These are phyloP conservation scores for Pichia sp. DNA, from an alignment of 1,139 yeast species.

Conservation along the genomic window DNA sequence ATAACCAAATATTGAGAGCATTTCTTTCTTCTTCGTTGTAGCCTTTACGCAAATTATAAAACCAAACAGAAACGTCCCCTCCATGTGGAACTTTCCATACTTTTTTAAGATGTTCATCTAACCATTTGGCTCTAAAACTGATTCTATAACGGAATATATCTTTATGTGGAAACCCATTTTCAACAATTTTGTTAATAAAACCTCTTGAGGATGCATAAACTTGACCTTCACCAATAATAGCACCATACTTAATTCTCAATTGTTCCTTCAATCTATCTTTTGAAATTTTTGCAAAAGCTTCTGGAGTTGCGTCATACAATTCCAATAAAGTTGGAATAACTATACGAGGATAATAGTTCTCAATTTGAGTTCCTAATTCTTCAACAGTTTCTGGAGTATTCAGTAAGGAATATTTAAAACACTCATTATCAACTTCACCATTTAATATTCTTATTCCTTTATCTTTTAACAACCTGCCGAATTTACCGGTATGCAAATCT, in stretches of 20 bases:
- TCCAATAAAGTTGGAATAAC: constrained; percentile 30
- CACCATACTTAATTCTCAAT: constrained; percentile 29
- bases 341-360: constrained; percentile 33
- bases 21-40: constrained; percentile 26
- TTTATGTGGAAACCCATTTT: constrained; percentile 27
- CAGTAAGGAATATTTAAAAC: constrained; percentile 29
- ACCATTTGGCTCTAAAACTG: constrained; percentile 29
- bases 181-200: constrained; percentile 26
- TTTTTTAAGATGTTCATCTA: constrained; percentile 26
- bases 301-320: constrained; percentile 25
- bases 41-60: constrained; percentile 26
- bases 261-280: constrained; percentile 17
- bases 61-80: constrained; percentile 32
- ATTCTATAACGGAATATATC: constrained; percentile 31
- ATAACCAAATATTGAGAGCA: constrained; percentile 23
- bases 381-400: constrained; percentile 30
- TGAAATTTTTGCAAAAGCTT: constrained; percentile 17
- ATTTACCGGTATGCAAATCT: constrained; percentile 33
- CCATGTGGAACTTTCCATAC: constrained; percentile 32
- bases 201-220: constrained; percentile 35
- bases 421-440: constrained; percentile 38
- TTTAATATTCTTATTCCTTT: constrained; percentile 28
- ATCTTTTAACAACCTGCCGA: constrained; percentile 25
- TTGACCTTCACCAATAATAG: constrained; percentile 35
- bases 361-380: constrained; percentile 29